Percentiles rank a stretch among this genome's conserved stretches.
Conservation (phyloP, 2,329 filamentous ascomycete genomes). For the Talaromyces albobiverticillius region DNA sequence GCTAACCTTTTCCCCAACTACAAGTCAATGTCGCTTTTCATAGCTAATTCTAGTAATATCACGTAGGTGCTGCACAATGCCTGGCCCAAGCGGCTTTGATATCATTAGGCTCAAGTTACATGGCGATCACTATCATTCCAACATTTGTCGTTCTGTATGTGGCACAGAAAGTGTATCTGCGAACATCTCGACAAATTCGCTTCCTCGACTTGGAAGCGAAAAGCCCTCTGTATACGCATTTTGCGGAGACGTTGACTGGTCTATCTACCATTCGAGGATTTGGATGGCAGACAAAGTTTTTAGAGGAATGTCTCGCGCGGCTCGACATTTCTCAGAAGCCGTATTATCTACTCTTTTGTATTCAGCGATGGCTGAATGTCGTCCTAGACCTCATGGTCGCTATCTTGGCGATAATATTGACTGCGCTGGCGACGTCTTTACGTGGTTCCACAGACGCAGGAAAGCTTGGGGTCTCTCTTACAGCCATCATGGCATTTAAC, state of each 20-base stretch:
- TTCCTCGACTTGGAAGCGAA: conserved; percentile 62
- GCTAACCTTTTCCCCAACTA: neutral
- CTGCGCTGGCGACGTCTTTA: conserved; percentile 48
- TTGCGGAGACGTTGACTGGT: conserved; percentile 55
- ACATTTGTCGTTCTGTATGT: conserved; percentile 46
- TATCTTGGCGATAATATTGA: conserved; percentile 46
- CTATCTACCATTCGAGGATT: conserved; percentile 57
- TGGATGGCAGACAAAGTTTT: conserved; percentile 48
- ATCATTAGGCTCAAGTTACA: conserved; percentile 45
- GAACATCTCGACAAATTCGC: conserved; percentile 59
- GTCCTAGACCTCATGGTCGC: conserved; percentile 51
- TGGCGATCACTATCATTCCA: conserved; percentile 51
- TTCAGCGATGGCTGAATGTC: conserved; percentile 58
- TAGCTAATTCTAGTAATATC: no score
- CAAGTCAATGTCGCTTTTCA: no score
- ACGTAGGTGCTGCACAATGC: conserved; percentile 27
- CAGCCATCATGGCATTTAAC: conserved; percentile 54
- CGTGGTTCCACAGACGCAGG: conserved; percentile 44
- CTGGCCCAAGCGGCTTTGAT: conserved; percentile 50
- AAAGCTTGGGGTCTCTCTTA: conserved; percentile 51
- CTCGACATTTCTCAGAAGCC: conserved; percentile 56
- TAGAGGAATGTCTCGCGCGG: neutral
- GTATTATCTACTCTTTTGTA: conserved; percentile 55
- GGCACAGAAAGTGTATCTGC: conserved; percentile 57
- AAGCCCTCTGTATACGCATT: conserved; percentile 57